Evolutionary conservation across 768 basidiomycete species (phyloP), one percentile per base, ranked within the genome.

Genomic region (Nevesoporus exiguus): DNA sequence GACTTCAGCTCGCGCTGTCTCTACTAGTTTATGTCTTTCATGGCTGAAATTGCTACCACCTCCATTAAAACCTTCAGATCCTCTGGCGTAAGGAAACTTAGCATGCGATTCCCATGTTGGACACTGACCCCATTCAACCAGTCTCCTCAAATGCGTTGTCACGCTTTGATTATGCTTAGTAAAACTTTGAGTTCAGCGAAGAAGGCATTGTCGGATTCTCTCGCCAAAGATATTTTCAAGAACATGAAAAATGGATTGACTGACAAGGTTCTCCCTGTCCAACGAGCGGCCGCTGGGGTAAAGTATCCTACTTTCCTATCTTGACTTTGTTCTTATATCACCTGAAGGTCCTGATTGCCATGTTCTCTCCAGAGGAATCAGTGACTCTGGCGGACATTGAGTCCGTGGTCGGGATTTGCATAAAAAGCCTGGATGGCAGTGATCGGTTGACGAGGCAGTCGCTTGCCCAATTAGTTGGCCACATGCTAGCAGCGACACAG

Each of bases 1-100:
- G 7, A 6, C 27, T 37, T 43, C 17, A 27, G 17, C 43, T 49
- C 40, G 21, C 55, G n/a, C 39, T 11, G 33, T 34, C 17, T 27
- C 30, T 46, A 39, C 2, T 58, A 98, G 92, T 85, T 94, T 67
- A 96, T 98, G 94, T 97, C 94, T 0, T 88, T 94, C 61, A 88
- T 95, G 84, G 80, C 86, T 27, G 96, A 98, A 66, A 88, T 95
- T 31, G 74, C 82, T 19, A 73, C 77, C 2, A 75, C 83, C 0
- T 76, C 85, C 0, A 69, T 90, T 40, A 92, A 85, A 67, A 81
- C 86, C 0, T 78, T 81, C 60, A 88, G 81, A 56, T 82, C 86
- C 9, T 93, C 90, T 30, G 79, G 74, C 61, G 93, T 90, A 56
- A 57, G 90, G 73, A 30, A 11, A 31, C 29, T 11, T 17, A 34